Evolutionary conservation across 805 yeast genomes (phyloP).

Genomic region (Wickerhamomyces bisporus): DNA sequence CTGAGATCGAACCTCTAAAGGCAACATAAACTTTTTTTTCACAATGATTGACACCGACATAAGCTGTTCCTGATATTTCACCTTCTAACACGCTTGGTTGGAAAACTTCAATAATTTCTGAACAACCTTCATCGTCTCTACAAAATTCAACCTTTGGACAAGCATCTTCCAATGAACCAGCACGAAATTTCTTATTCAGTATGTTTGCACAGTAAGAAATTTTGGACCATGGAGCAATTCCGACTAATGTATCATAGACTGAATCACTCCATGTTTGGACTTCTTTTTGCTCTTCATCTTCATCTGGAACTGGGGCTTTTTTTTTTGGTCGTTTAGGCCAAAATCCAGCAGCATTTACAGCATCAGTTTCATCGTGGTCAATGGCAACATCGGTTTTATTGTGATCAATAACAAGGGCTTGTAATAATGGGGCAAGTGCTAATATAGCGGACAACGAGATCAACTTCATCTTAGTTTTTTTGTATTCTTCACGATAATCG

Average conservation of each 20-base stretch:
- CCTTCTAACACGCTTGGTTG: slow-evolving; percentile 19
- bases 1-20: slow-evolving; percentile 60
- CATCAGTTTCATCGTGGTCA: no score
- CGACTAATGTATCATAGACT: background rate
- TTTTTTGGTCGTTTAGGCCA: no score
- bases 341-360: no score
- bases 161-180: background rate
- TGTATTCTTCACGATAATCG: no score
- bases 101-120: slow-evolving; percentile 5
- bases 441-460: no score
- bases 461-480: no score
- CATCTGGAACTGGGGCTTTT: background rate
- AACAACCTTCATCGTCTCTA: no score
- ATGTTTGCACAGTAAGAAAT: background rate
- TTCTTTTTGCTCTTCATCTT: background rate
- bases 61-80: slow-evolving; percentile 50
- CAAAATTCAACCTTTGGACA: background rate
- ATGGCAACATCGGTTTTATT: no score
- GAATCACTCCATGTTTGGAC: background rate
- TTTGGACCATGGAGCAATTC: background rate
- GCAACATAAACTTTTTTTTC: slow-evolving; percentile 40
- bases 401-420: no score
- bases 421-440: no score
- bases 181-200: background rate
- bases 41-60: slow-evolving; percentile 43